Conservation (phyloP, 495 filamentous ascomycete genomes). For the Podospora anserina region DNA sequence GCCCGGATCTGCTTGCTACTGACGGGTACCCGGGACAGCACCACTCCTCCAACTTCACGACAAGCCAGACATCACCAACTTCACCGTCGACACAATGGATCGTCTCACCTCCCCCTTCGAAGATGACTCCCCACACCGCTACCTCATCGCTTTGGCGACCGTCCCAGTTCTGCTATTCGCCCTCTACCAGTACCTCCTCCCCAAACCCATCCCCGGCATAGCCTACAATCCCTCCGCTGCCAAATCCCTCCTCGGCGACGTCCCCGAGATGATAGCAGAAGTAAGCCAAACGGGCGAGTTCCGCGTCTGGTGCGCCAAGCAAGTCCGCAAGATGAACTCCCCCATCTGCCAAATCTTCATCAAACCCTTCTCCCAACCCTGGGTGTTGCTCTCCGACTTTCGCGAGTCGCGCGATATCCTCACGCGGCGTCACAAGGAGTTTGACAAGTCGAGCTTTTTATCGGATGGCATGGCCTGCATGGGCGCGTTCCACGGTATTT, state of each 20-base stretch:
- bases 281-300: not conserved
- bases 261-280: constrained; percentile 5
- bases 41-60: not conserved
- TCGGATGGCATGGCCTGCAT: constrained; percentile 29
- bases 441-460: constrained; percentile 35
- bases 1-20: too few relatives aligned
- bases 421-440: constrained; percentile 39
- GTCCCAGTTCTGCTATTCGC: not conserved
- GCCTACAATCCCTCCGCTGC: constrained; percentile 8
- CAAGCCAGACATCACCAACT: not conserved
- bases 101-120: not conserved
- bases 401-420: constrained; percentile 42
- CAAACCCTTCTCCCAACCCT: constrained; percentile 2
- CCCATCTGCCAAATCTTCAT: constrained; percentile 8
- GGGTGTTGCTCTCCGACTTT: not conserved
- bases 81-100: not conserved
- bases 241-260: constrained; percentile 9
- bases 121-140: not conserved
- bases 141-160: not conserved
- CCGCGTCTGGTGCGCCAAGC: not conserved
- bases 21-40: too few relatives aligned
- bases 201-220: constrained; percentile 14
- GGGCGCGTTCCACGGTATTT: not conserved
- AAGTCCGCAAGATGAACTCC: not conserved
- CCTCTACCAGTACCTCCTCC: constrained; percentile 7